phyloP scores from a whole-genome alignment of 192 early-diverging fungal genomes.

The Coemansia sp. region DNA sequence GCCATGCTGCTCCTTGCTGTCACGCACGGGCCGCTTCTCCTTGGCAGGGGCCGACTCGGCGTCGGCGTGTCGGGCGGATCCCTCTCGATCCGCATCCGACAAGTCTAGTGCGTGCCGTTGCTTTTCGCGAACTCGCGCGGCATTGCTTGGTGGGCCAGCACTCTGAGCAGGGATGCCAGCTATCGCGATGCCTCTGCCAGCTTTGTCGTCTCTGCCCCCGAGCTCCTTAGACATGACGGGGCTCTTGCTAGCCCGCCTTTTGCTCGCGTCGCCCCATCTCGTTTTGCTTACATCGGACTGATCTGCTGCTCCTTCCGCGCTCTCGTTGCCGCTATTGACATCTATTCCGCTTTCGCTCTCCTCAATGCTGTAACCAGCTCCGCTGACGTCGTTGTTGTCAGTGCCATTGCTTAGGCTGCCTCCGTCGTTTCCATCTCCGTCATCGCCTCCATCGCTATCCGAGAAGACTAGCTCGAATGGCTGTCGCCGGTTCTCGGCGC shows the following conservation, averaged over 20 bases:
- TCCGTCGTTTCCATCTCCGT: not conserved
- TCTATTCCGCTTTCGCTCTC: slow-evolving; percentile 29
- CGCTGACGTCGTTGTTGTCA: slow-evolving; percentile 39
- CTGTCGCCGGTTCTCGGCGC: slow-evolving; percentile 41
- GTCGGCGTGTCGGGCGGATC: slow-evolving; percentile 14
- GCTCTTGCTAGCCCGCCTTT: not conserved
- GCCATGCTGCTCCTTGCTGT: slow-evolving; percentile 31
- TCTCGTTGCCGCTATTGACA: slow-evolving; percentile 28
- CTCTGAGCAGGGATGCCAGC: not conserved
- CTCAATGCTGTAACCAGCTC: slow-evolving; percentile 40
- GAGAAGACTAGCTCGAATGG: slow-evolving; percentile 50
- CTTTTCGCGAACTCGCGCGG: slow-evolving; percentile 3
- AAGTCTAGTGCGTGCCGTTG: slow-evolving; percentile 13
- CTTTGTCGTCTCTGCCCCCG: not conserved
- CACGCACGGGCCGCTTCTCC: slow-evolving; percentile 23
- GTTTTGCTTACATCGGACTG: not conserved
- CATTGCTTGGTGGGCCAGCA: not conserved
- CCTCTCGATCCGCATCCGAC: slow-evolving; percentile 11
- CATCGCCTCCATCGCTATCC: slow-evolving; percentile 19
- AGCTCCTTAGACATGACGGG: not conserved
- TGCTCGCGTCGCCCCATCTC: not conserved
- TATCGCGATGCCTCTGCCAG: not conserved
- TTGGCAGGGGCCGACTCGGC: slow-evolving; percentile 17
- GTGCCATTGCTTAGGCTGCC: slow-evolving; percentile 12
- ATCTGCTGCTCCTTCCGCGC: slow-evolving; percentile 3